These are phyloP conservation scores for Sphenostylis stenocarpa DNA, from an alignment of 306 rosid genomes.

Conservation along the genomic window DNA sequence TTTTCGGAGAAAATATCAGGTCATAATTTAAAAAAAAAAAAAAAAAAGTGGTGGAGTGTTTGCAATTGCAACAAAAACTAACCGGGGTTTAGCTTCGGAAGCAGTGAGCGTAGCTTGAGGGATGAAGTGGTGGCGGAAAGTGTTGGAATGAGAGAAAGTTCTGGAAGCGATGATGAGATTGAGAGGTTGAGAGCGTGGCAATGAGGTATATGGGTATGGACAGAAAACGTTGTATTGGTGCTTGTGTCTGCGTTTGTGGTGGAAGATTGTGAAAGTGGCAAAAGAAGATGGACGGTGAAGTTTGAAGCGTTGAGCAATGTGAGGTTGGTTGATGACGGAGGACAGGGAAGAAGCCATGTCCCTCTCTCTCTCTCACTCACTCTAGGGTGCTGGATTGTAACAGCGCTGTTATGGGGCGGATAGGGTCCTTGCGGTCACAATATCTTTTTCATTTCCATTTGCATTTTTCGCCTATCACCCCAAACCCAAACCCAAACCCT, in stretches of 20 bases:
- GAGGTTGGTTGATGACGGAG: slow-evolving; percentile 57
- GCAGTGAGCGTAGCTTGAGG: slow-evolving; percentile 59
- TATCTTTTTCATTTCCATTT: neutral
- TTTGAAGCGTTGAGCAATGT: slow-evolving; percentile 47
- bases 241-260: slow-evolving; percentile 18
- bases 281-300: slow-evolving; percentile 50
- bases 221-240: slow-evolving; percentile 13
- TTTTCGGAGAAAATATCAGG: neutral
- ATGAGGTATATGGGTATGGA: slow-evolving; percentile 24
- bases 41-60: neutral
- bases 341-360: slow-evolving; percentile 66
- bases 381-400: neutral
- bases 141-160: slow-evolving; percentile 45
- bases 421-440: slow-evolving; percentile 38
- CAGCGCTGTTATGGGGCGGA: slow-evolving; percentile 18
- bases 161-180: slow-evolving; percentile 22
- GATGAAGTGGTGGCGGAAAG: slow-evolving; percentile 48
- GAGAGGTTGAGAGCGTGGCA: slow-evolving; percentile 15
- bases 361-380: neutral
- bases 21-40: neutral
- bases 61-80: slow-evolving; percentile 19
- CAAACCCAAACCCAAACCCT: neutral
- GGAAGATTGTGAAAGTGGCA: slow-evolving; percentile 31
- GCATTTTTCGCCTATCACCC: neutral
- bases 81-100: slow-evolving; percentile 57